Conservation (phyloP, 306 rosid species). For the Vicia villosa region DNA sequence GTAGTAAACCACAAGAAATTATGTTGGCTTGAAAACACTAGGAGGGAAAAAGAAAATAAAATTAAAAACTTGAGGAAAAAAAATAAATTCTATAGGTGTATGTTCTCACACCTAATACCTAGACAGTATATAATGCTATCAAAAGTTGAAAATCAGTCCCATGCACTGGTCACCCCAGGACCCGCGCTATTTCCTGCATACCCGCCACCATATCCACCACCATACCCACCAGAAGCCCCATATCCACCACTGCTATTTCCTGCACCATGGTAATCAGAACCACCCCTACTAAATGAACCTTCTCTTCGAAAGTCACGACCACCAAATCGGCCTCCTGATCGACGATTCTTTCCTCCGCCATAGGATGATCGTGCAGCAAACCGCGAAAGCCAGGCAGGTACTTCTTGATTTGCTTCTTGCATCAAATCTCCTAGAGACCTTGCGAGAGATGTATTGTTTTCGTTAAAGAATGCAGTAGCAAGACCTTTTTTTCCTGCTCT, state of each 20-base stretch:
- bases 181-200: conserved; percentile 61
- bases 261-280: conserved; percentile 65
- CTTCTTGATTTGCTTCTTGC: conserved; percentile 90
- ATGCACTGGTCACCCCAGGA: conserved; percentile 76
- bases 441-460: conserved; percentile 72
- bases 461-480: conserved; percentile 90
- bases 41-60: conserved; percentile 39
- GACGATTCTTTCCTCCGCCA: conserved; percentile 76
- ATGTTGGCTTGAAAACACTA: conserved; percentile 47
- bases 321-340: conserved; percentile 87
- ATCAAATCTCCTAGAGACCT: conserved; percentile 75
- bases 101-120: conserved; percentile 55
- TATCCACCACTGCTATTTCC: conserved; percentile 63
- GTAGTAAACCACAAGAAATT: conserved; percentile 37
- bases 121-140: conserved; percentile 43
- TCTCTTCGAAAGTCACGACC: conserved; percentile 86
- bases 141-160: conserved; percentile 58
- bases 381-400: conserved; percentile 82
- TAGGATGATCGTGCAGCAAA: conserved; percentile 69
- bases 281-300: conserved; percentile 56
- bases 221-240: conserved; percentile 59
- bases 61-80: conserved; percentile 25
- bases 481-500: conserved; percentile 88
- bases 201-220: conserved; percentile 61
- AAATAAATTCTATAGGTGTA: conserved; percentile 40